These are phyloP conservation scores for Aspergillus cejpii DNA, from an alignment of 2,329 filamentous ascomycete species.

Conservation along the genomic window DNA sequence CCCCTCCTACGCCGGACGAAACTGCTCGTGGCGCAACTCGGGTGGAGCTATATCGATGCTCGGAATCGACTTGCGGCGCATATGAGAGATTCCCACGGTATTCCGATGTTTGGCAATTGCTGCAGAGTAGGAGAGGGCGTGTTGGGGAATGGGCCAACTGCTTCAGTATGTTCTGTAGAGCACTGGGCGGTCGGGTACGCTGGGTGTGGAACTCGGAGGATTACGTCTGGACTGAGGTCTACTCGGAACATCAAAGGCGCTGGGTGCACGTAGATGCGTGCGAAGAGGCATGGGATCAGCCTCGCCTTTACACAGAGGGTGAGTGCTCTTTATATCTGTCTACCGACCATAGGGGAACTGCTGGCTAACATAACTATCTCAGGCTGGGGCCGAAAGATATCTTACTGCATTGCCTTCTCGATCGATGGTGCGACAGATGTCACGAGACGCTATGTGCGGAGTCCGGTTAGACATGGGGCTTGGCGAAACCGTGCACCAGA, in stretches of 20 bases:
- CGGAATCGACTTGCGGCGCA: slow-evolving; percentile 63
- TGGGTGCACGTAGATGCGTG: slow-evolving; percentile 98
- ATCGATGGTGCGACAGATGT: slow-evolving; percentile 71
- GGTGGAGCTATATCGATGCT: slow-evolving; percentile 88
- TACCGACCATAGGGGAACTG: neutral
- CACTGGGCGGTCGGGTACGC: slow-evolving; percentile 79
- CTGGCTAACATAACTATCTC: slow-evolving; percentile 8
- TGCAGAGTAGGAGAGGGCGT: slow-evolving; percentile 79
- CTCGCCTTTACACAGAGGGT: slow-evolving; percentile 82
- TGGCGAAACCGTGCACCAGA: slow-evolving; percentile 76
- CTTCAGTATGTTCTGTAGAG: slow-evolving; percentile 96
- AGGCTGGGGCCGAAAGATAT: slow-evolving; percentile 93
- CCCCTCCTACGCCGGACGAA: slow-evolving; percentile 79
- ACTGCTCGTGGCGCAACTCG: slow-evolving; percentile 76
- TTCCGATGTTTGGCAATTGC: slow-evolving; percentile 85
- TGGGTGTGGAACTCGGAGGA: slow-evolving; percentile 99
- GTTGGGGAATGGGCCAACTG: slow-evolving; percentile 97
- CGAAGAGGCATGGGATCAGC: slow-evolving; percentile 93
- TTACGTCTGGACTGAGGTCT: slow-evolving; percentile 96
- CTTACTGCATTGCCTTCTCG: slow-evolving; percentile 94
- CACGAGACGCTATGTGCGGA: slow-evolving; percentile 57
- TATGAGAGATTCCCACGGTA: slow-evolving; percentile 91
- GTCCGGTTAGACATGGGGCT: slow-evolving; percentile 52
- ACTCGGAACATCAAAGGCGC: slow-evolving; percentile 83
- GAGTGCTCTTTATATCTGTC: slow-evolving; percentile 24